Evolutionary conservation across 306 rosid species (phyloP), one percentile per base, ranked within the genome.

Genomic region (Prunus dulcis): DNA sequence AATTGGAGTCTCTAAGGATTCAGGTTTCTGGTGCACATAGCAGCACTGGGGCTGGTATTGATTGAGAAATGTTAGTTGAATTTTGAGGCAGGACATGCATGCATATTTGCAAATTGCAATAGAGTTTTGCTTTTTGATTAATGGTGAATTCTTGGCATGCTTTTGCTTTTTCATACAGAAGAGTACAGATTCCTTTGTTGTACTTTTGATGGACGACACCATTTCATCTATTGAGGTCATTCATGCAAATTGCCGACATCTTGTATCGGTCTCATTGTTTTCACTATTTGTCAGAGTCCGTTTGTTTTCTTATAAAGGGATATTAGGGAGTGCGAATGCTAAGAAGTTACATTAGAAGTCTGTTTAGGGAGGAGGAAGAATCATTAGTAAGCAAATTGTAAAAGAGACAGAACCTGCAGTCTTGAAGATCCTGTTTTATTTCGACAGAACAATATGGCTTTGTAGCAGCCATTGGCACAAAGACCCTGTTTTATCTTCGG

Each of bases 1-100:
- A 86, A 69, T 49, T 83, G 47, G 83, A 78, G 46, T 77, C 74
- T 71, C 72, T 83, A 8, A 71, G 52, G 74, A 73, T 77, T 56
- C 84, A 86, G 30, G 32, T 82, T 68, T 60, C 72, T 32, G 23
- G 17, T 2, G 15, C 13, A 34, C 1, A 71, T 63, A 53, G 5
- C 3, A 12, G 13, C 30, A 5, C 20, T 50, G 23, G 10, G 18
- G 63, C 50, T 52, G 67, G 41, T 20, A 41, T 15, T 41, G 67
- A 71, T 17, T 27, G 28, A 47, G 20, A 12, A 20, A 18, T 55
- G 51, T 34, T 0, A 47, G 51, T 47, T 47, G 12, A 13, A 47
- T 12, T 47, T 47, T 47, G 14, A 47, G 51, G 12, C 56, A 15
- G 19, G 56, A 8, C 56, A 51, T 51, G 20, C 20, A 17, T 55